A percentile compares a stretch with the other conserved stretches of the same genome.
phyloP scores from a whole-genome alignment of 495 filamentous ascomycete species.

The Tetracladium setigerum region DNA sequence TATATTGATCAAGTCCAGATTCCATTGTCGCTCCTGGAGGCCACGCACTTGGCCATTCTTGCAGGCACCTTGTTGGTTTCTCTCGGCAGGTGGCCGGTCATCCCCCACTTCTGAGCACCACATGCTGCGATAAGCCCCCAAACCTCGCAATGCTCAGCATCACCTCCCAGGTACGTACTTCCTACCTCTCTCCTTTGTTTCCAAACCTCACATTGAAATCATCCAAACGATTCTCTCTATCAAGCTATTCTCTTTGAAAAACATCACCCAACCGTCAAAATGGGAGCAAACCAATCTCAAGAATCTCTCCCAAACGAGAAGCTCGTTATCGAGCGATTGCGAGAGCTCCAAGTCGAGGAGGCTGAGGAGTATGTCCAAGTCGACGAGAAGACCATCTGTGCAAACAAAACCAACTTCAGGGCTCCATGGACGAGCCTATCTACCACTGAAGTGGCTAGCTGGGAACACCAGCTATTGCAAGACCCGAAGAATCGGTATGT shows the following conservation, averaged over 20 bases:
- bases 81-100: no score
- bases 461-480: conserved; percentile 52
- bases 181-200: not conserved
- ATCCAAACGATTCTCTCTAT: not conserved
- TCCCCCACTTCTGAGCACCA: no score
- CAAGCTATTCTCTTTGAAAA: not conserved
- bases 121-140: not conserved
- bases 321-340: conserved; percentile 34
- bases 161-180: not conserved
- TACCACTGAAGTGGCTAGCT: conserved; percentile 37
- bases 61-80: no score
- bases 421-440: conserved; percentile 31
- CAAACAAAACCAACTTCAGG: conserved; percentile 11
- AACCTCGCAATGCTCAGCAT: not conserved
- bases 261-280: conserved; percentile 15
- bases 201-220: not conserved
- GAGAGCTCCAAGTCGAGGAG: conserved; percentile 27
- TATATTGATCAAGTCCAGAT: no score
- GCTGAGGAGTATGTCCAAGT: conserved; percentile 39
- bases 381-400: conserved; percentile 20
- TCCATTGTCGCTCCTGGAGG: no score
- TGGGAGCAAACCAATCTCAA: conserved; percentile 43
- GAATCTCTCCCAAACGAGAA: conserved; percentile 29
- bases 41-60: no score
- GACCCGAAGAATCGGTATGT: conserved; percentile 55